Evolutionary conservation across 768 basidiomycete genomes (phyloP), one percentile per base, ranked within the genome.

Genomic region (Trametes punicea): DNA sequence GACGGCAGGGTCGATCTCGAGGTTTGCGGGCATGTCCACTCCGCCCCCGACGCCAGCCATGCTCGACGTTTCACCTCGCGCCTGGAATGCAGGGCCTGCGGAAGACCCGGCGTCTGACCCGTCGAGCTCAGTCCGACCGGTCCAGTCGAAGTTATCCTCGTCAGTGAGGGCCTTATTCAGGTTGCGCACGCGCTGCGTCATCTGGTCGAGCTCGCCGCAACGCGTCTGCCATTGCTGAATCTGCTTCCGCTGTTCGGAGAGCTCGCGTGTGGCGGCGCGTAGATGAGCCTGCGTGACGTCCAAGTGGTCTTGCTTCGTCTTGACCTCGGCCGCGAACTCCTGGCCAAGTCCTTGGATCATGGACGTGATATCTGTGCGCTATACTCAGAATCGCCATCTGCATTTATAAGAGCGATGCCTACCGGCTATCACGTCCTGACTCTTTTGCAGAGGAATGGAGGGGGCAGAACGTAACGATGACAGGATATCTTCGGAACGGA

Each of bases 61-160:
- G 21, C 85, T 88, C 29, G 86, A 87, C 46, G 74, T 76, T 13
- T 77, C 71, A 2, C 89, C 89, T 9, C 87, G 82, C 71, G 81
- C 82, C 60, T 79, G 80, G 75, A 93, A 93, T 2, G 88, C 82
- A 34, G 85, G 78, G 0, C 84, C 82, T 2, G 77, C 81, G 20
- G 55, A 51, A 16, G 59, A 62, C 25, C 67, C 65, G 9, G 74
- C 74, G 41, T 75, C 73, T 40, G 62, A 55, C 57, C 77, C 77
- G 44, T 75, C 71, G 0, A 77, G 63, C 58, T 76, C 74, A 3
- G 75, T 77, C 25, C 93, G 82, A 2, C 95, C 95, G 0, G 91
- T 90, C 89, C 89, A 96, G 68, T 95, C 92, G 61, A 94, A 90
- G 55, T 71, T 74, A 55, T 90, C 90, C 70, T 95, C 94, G 6